Conservation (phyloP, 495 filamentous ascomycete species). For the Aspergillus olivimuriae region DNA sequence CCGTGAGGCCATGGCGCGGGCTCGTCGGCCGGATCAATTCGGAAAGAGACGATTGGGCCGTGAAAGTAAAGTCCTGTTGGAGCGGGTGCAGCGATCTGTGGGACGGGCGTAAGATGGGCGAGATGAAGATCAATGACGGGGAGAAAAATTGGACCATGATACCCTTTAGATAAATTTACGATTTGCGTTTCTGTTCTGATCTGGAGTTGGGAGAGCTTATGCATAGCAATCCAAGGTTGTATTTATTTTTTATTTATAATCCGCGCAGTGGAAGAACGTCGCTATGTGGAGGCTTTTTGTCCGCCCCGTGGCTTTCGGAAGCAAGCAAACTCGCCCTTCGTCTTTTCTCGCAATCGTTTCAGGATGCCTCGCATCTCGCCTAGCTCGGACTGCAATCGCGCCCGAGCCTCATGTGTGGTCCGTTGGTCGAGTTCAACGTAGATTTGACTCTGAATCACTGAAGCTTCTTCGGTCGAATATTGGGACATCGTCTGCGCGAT, state of each 20-base stretch:
- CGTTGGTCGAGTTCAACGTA: conserved; percentile 82
- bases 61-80: conserved; percentile 76
- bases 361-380: conserved; percentile 80
- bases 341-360: conserved; percentile 76
- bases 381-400: conserved; percentile 74
- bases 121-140: neutral
- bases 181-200: too few relatives aligned
- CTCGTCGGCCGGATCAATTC: conserved; percentile 63
- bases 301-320: conserved; percentile 50
- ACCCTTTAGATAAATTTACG: conserved; percentile 17
- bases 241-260: conserved; percentile 1
- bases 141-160: conserved; percentile 19
- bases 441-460: conserved; percentile 72
- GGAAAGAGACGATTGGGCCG: conserved; percentile 79
- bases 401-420: conserved; percentile 78
- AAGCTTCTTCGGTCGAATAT: conserved; percentile 79
- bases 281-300: conserved; percentile 14
- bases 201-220: too few relatives aligned
- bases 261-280: neutral
- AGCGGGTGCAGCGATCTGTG: conserved; percentile 72
- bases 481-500: conserved; percentile 84
- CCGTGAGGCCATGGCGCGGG: conserved; percentile 67
- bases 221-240: too few relatives aligned
- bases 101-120: conserved; percentile 20
- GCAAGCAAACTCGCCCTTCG: conserved; percentile 77